phyloP scores from a whole-genome alignment of 108 stramenopile species.

The Ochromonas danica region DNA sequence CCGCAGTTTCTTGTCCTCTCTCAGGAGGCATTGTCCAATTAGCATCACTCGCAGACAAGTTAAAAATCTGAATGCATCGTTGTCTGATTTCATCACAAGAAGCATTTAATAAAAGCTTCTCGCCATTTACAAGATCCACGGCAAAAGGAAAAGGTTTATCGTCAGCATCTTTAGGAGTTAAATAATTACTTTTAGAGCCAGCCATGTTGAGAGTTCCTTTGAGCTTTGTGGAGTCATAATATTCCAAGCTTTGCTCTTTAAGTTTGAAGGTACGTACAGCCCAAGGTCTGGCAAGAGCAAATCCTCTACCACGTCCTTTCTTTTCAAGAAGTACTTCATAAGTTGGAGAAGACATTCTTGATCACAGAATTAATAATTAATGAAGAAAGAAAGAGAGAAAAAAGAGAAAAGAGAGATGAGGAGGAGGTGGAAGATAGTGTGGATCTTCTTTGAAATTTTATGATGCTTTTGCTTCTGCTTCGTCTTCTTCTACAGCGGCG shows the following conservation, averaged over 20 bases:
- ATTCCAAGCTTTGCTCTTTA: neutral
- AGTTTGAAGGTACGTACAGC: slow-evolving; percentile 11
- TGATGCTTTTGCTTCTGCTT: too few species aligned
- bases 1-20: neutral
- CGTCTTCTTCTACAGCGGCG: too few species aligned
- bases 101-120: neutral
- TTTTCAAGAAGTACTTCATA: neutral
- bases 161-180: neutral
- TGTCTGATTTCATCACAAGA: neutral
- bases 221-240: neutral
- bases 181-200: neutral
- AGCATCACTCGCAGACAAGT: neutral
- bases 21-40: neutral
- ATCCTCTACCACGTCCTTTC: slow-evolving; percentile 18
- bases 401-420: too few species aligned
- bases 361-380: too few species aligned
- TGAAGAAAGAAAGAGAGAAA: too few species aligned
- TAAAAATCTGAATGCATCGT: neutral
- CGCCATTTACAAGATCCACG: neutral
- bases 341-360: neutral
- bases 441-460: too few species aligned
- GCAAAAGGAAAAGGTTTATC: neutral
- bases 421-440: too few species aligned
- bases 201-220: neutral
- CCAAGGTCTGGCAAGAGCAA: neutral